Evolutionary conservation across 495 filamentous ascomycete genomes (phyloP), one percentile per base, ranked within the genome.

Genomic region (Arthonia radiata): DNA sequence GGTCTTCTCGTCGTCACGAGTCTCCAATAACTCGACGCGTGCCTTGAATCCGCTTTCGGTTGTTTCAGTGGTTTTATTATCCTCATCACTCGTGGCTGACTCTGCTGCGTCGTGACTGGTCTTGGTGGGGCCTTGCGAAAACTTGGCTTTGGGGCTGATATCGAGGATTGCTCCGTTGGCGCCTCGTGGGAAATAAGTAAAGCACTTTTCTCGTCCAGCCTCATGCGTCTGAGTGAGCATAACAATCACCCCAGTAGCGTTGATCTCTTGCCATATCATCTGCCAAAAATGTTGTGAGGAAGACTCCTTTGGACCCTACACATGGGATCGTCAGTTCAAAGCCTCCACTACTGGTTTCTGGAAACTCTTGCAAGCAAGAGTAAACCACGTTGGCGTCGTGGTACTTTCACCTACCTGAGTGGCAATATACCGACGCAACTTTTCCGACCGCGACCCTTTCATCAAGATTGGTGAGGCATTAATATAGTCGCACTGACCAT

Each of bases 211-310:
- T 35, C 59, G 56, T n/a, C 62, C 67, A 2, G 57, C 51, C 44
- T 91, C 83, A 33, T 76, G 67, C 1, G 77, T 90, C 41, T 82
- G 75, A 13, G 83, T 94, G 34, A 94, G 63, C 89, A 94, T 94
- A 16, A 94, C 71, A 27, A 99, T 72, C 13, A 99, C 79, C 2
- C 66, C 77, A 0, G 77, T 70, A 18, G 68, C 67, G 13, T 58
- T 47, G 14, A 68, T 69, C 49, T 93, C 79, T 31, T 90, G 70
- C 48, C 78, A 78, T 15, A 92, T 54, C 86, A 99, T 99, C 35
- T 86, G 77, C 80, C 83, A 99, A 23, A 89, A 73, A 40, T 91
- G 76, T 35, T 68, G 59, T 19, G 68, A 54, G 3, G 61, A 64
- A 4, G 59, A 54, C 34, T 57, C 44, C 45, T 82, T 93, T 1